Evolutionary conservation across 768 basidiomycete genomes (phyloP).

Genomic region (Podaxis carcinomalis): DNA sequence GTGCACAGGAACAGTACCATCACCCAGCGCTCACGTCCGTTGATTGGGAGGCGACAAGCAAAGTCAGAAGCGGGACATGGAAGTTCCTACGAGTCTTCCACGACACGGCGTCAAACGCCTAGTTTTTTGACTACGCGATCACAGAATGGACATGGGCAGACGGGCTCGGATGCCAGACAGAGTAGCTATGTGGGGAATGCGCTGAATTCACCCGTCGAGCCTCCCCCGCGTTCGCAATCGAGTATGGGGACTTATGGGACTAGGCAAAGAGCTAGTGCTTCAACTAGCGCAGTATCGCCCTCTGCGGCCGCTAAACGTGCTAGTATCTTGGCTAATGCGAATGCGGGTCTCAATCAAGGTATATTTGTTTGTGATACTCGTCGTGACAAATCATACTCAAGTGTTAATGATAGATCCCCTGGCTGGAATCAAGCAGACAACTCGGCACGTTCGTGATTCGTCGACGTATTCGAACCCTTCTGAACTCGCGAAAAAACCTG

Average conservation of each 20-base stretch:
- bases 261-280: constrained; percentile 49
- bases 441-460: constrained; percentile 23
- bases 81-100: constrained; percentile 15
- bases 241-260: constrained; percentile 28
- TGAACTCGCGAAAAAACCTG: background rate
- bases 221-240: constrained; percentile 29
- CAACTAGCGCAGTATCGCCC: constrained; percentile 54
- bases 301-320: constrained; percentile 49
- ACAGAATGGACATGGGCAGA: constrained; percentile 25
- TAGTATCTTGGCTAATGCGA: constrained; percentile 31
- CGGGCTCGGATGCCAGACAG: constrained; percentile 9
- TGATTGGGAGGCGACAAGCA: constrained; percentile 22
- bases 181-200: constrained; percentile 8
- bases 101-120: constrained; percentile 16
- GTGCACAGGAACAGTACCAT: constrained; percentile 11
- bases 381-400: background rate
- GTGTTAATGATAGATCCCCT: constrained; percentile 9
- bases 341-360: constrained; percentile 26
- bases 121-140: constrained; percentile 15
- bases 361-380: constrained; percentile 15
- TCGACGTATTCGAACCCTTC: constrained; percentile 23
- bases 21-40: constrained; percentile 14
- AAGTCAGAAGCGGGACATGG: constrained; percentile 42
- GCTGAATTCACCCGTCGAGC: constrained; percentile 8
- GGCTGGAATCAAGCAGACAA: constrained; percentile 15